Evolutionary conservation across 768 basidiomycete genomes (phyloP).

Genomic region (Gymnopilus junonius): DNA sequence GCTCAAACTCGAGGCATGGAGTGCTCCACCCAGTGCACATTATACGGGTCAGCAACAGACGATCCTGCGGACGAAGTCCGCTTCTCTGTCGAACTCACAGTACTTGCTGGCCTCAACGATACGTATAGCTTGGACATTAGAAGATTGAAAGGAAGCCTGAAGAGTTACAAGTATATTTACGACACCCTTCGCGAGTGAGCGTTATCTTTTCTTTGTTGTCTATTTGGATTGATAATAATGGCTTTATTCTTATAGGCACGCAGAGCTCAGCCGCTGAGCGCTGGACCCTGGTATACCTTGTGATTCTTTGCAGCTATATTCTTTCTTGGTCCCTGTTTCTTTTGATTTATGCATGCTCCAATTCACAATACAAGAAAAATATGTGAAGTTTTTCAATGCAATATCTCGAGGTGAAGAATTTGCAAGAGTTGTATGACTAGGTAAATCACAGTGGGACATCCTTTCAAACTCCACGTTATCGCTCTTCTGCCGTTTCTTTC

Average conservation of each 20-base stretch:
- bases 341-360: too few relatives aligned
- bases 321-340: too few relatives aligned
- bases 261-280: background rate
- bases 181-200: slow-evolving; percentile 51
- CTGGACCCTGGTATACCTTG: too few relatives aligned
- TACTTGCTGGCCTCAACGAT: slow-evolving; percentile 78
- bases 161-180: slow-evolving; percentile 85
- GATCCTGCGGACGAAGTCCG: slow-evolving; percentile 92
- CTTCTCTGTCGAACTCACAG: slow-evolving; percentile 91
- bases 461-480: too few relatives aligned
- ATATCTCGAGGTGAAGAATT: too few relatives aligned
- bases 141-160: slow-evolving; percentile 82
- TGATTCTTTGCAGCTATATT: too few relatives aligned
- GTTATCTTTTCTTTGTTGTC: background rate
- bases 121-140: slow-evolving; percentile 90
- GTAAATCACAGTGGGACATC: too few relatives aligned
- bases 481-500: too few relatives aligned
- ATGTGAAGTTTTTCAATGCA: too few relatives aligned
- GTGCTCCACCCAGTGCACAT: slow-evolving; percentile 21
- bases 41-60: slow-evolving; percentile 69
- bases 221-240: background rate
- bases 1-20: background rate
- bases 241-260: background rate
- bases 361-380: too few relatives aligned
- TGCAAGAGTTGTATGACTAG: too few relatives aligned